Evolutionary conservation across 331 rosid genomes (phyloP), one percentile per base, ranked within the genome.

Genomic region (Quercus tomentella): DNA sequence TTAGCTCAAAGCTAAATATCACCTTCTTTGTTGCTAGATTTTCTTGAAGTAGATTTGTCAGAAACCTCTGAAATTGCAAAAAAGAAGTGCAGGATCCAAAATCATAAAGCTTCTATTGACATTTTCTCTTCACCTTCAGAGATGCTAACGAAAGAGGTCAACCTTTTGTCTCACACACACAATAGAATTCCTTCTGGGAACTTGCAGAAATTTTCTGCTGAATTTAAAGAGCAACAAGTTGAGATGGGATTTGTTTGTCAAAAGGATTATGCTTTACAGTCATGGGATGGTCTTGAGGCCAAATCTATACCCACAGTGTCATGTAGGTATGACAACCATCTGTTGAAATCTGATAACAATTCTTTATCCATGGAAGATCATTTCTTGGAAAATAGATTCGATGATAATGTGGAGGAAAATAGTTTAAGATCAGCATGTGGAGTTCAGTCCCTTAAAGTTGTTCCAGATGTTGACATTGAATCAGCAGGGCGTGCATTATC

Each of bases 41-140:
- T 85, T 72, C 81, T 80, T 69, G 79, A 86, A 86, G 89, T 85
- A 87, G 84, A 78, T 77, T 80, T 83, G 18, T 73, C 87, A 72
- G 83, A 81, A 55, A 41, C 70, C 66, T 74, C 75, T 4, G 69
- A 6, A 57, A 73, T 54, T 15, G 62, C 62, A 37, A 66, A 79
- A 76, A 78, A 69, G 77, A 81, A 77, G 69, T 72, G 77, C 83
- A 79, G 84, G 81, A 71, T 61, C 72, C 84, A 35, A 72, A 77
- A 74, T 67, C 23, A 2, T 66, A 82, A 81, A 79, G 89, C 86
- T 62, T 87, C 86, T 86, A 76, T 65, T 60, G 86, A 80, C 76
- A 81, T 84, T 85, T 58, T 72, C 70, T 80, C 82, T 83, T 75
- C 90, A 66, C 70, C 80, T 81, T 84, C 79, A 51, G 83, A 85